A percentile compares a stretch with the other conserved stretches of the same genome.
These are phyloP conservation scores for Dactylellina drechsleri DNA, from an alignment of 2,329 filamentous ascomycete species.

Conservation along the genomic window DNA sequence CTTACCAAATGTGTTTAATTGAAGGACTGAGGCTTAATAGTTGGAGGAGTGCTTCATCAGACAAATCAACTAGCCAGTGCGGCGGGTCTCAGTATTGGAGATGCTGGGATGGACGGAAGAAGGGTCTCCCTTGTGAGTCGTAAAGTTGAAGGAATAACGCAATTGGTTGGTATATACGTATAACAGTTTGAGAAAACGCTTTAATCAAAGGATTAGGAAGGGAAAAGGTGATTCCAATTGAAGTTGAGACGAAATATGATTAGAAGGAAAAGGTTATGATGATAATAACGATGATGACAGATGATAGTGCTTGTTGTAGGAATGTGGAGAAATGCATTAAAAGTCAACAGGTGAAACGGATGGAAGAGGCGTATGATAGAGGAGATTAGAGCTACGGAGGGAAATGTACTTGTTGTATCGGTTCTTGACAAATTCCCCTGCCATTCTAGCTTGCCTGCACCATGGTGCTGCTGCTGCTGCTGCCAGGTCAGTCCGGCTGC, in stretches of 20 bases:
- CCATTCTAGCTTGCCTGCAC: neutral
- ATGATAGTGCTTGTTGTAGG: too few species aligned
- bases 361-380: too few species aligned
- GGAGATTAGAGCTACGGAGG: neutral
- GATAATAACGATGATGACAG: too few species aligned
- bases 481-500: conserved; percentile 3
- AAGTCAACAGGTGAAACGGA: too few species aligned
- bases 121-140: conserved; percentile 7
- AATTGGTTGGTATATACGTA: neutral
- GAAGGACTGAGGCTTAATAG: conserved; percentile 8
- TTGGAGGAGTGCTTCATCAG: neutral
- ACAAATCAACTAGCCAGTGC: neutral
- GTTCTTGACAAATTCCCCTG: neutral
- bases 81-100: neutral
- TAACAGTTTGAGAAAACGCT: neutral
- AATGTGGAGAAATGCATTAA: too few species aligned
- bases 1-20: conserved; percentile 6
- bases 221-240: too few species aligned
- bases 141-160: neutral
- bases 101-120: neutral
- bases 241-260: too few species aligned
- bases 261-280: too few species aligned
- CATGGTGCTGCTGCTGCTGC: neutral
- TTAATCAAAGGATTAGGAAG: too few species aligned
- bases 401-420: conserved; percentile 2